phyloP scores from a whole-genome alignment of 352 stramenopile genomes.

The Phytophthora europaea region DNA sequence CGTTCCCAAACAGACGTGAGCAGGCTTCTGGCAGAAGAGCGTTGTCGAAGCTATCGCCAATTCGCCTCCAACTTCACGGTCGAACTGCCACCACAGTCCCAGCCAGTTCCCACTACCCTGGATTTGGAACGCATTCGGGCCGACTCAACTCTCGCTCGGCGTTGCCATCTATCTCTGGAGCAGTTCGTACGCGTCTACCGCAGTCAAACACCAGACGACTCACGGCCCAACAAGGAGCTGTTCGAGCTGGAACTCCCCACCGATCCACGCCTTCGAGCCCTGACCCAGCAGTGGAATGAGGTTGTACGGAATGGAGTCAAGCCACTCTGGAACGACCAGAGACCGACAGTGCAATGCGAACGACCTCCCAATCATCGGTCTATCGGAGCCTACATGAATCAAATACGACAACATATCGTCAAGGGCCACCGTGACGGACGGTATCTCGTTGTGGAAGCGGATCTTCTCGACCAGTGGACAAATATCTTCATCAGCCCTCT shows the following conservation, averaged over 20 bases:
- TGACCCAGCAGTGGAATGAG: background rate
- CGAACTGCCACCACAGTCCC: background rate
- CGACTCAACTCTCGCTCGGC: background rate
- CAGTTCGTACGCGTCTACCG: slow-evolving; percentile 13
- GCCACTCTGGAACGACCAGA: background rate
- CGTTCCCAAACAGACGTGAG: too few species aligned
- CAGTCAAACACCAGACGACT: background rate
- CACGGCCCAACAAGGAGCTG: slow-evolving; percentile 17
- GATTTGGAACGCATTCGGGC: background rate
- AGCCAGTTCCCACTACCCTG: background rate
- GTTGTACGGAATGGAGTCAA: slow-evolving; percentile 7
- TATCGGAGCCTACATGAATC: too few species aligned
- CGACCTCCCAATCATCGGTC: too few species aligned
- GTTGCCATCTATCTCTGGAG: background rate
- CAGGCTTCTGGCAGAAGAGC: too few species aligned
- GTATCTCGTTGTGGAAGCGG: background rate
- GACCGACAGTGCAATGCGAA: background rate
- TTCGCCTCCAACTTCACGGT: too few species aligned
- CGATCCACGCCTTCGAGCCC: background rate
- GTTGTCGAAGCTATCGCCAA: too few species aligned
- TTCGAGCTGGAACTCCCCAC: background rate
- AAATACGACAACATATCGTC: background rate
- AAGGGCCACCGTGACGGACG: background rate
- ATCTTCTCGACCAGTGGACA: background rate
- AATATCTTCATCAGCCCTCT: background rate